These are phyloP conservation scores for Trichaptum fuscoviolaceum DNA, from an alignment of 768 basidiomycete genomes.

Conservation along the genomic window DNA sequence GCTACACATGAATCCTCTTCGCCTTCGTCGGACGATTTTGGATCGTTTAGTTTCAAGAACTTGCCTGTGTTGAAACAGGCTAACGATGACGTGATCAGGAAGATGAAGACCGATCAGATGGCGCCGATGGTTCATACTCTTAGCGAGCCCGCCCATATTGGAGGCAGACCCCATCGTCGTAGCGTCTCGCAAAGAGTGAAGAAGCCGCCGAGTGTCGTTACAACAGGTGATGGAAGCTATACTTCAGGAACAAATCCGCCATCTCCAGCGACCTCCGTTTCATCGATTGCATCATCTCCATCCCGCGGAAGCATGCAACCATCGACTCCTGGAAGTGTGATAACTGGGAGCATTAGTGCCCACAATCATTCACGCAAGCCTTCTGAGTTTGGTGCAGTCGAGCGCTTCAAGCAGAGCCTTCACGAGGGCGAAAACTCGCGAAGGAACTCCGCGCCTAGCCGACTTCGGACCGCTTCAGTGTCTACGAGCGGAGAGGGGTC, in stretches of 20 bases:
- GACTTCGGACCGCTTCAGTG: conserved; percentile 79
- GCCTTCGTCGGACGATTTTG: conserved; percentile 84
- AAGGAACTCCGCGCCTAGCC: conserved; percentile 75
- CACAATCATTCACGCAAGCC: conserved; percentile 74
- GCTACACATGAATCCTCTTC: conserved; percentile 38
- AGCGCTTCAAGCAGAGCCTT: conserved; percentile 82
- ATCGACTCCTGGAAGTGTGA: conserved; percentile 54
- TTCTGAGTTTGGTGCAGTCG: conserved; percentile 83
- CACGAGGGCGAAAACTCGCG: conserved; percentile 66
- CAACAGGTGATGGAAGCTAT: conserved; percentile 54
- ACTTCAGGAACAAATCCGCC: conserved; percentile 69
- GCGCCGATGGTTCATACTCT: conserved; percentile 69
- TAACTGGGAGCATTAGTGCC: conserved; percentile 20
- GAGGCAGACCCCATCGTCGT: conserved; percentile 57
- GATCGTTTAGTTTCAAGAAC: conserved; percentile 98
- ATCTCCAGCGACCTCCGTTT: conserved; percentile 87
- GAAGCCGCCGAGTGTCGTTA: conserved; percentile 76
- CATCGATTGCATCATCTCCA: conserved; percentile 85
- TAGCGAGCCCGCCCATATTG: conserved; percentile 47
- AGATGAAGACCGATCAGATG: conserved; percentile 89
- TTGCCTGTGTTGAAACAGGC: conserved; percentile 93
- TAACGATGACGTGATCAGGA: conserved; percentile 96
- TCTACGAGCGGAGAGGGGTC: conserved; percentile 77
- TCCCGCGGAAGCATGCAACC: conserved; percentile 71
- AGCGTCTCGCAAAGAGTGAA: conserved; percentile 81